These are phyloP conservation scores for Podospora comata DNA, from an alignment of 495 filamentous ascomycete genomes.

Conservation along the genomic window DNA sequence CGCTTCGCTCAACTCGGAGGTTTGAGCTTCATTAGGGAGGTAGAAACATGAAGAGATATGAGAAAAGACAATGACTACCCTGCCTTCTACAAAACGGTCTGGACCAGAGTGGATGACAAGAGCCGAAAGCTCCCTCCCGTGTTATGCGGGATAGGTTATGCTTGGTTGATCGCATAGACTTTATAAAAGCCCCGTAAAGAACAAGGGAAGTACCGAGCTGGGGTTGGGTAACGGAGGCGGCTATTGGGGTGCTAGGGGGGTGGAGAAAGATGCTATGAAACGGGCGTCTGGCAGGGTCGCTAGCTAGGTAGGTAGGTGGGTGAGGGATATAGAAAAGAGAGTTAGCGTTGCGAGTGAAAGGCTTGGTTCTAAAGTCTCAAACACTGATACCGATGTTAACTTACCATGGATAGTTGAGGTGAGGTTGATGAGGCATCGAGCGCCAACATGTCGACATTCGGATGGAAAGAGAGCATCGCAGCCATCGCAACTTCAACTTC, in stretches of 20 bases:
- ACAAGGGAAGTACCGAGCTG: background rate
- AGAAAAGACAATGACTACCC: too few species aligned
- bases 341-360: background rate
- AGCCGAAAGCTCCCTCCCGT: constrained; percentile 6
- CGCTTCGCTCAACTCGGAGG: background rate
- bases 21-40: background rate
- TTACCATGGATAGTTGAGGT: background rate
- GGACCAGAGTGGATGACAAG: background rate
- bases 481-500: background rate
- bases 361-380: background rate
- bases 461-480: background rate
- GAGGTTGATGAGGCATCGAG: too few species aligned
- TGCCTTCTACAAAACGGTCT: too few species aligned
- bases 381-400: background rate
- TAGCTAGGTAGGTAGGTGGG: background rate
- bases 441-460: background rate
- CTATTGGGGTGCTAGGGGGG: background rate
- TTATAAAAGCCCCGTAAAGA: background rate
- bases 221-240: background rate
- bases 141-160: constrained; percentile 10
- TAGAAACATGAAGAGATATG: background rate
- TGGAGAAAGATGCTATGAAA: background rate
- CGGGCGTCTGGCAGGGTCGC: background rate
- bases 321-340: background rate
- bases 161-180: background rate